Conservation (phyloP, 2,329 filamentous ascomycete genomes). For the Penicillium sp. region DNA sequence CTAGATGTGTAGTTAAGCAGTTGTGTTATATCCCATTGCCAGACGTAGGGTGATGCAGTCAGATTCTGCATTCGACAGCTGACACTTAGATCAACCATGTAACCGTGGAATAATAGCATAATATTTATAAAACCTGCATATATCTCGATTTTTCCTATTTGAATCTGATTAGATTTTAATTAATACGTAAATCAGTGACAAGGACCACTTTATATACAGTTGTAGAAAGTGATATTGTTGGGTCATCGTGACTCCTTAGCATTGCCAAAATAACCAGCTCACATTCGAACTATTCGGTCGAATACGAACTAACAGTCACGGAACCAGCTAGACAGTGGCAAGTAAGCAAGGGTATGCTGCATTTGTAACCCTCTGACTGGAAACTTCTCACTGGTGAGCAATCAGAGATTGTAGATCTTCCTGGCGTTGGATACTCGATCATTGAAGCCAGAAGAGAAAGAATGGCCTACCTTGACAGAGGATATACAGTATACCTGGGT, state of each 20-base stretch:
- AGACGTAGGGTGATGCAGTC: neutral
- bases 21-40: constrained; percentile 1
- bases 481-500: neutral
- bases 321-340: neutral
- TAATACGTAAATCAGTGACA: neutral
- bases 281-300: neutral
- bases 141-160: neutral
- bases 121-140: neutral
- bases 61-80: neutral
- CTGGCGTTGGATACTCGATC: neutral
- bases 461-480: neutral
- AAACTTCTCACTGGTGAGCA: neutral
- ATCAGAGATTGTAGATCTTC: neutral
- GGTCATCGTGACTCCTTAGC: neutral
- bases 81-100: neutral
- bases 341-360: neutral
- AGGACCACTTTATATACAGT: neutral
- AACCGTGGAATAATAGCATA: neutral
- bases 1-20: neutral
- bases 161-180: neutral
- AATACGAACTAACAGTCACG: neutral
- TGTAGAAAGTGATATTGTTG: neutral
- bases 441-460: neutral
- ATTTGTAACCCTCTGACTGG: neutral
- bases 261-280: neutral